Evolutionary conservation across 1,139 yeast species (phyloP).

Genomic region (Torulaspora globosa): DNA sequence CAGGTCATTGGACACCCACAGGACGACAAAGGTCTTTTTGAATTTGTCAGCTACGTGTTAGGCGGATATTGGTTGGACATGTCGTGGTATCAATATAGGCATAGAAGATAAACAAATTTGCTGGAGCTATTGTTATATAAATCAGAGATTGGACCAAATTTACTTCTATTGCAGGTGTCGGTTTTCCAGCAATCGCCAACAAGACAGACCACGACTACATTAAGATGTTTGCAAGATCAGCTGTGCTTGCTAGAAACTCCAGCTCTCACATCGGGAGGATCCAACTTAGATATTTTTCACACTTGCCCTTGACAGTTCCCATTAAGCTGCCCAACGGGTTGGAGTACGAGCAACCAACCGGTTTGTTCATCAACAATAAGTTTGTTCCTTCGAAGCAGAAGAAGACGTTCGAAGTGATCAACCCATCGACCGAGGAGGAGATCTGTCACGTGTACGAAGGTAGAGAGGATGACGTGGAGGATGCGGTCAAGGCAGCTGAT

Average conservation of each 20-base stretch:
- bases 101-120: too few species aligned
- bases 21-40: too few species aligned
- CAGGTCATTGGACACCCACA: too few species aligned
- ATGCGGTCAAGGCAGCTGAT: slow-evolving; percentile 44
- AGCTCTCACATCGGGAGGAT: slow-evolving; percentile 16
- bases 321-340: slow-evolving; percentile 52
- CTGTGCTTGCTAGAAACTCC: slow-evolving; percentile 15
- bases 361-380: slow-evolving; percentile 44
- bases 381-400: slow-evolving; percentile 40
- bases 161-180: too few species aligned
- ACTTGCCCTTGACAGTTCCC: slow-evolving; percentile 35
- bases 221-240: slow-evolving; percentile 19
- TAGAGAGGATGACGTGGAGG: slow-evolving; percentile 43
- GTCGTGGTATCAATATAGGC: too few species aligned
- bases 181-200: too few species aligned
- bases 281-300: slow-evolving; percentile 29
- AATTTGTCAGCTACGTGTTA: too few species aligned
- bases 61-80: too few species aligned
- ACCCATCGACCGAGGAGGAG: slow-evolving; percentile 46
- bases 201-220: neutral
- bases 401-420: slow-evolving; percentile 42
- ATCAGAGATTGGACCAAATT: too few species aligned
- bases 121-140: too few species aligned
- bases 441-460: slow-evolving; percentile 44
- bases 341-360: slow-evolving; percentile 49